Conservation (phyloP, 768 basidiomycete species). For the Amylocystis lapponica region DNA sequence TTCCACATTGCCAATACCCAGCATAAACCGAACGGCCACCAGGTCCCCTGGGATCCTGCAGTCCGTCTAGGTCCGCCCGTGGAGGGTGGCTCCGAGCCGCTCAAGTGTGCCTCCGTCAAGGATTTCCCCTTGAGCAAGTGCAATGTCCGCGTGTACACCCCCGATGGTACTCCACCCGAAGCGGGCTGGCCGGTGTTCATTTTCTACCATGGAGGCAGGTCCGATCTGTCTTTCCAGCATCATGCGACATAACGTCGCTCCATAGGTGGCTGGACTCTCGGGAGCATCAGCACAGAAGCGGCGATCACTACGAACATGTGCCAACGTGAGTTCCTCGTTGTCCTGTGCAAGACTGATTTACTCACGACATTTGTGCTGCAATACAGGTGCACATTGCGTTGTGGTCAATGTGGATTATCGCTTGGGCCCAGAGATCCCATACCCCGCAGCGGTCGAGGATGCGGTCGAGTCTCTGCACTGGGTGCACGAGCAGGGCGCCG, state of each 20-base stretch:
- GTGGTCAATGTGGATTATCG: constrained; percentile 67
- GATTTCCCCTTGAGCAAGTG: constrained; percentile 50
- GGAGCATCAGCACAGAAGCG: constrained; percentile 54
- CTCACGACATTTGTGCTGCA: neutral
- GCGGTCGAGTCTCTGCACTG: constrained; percentile 62
- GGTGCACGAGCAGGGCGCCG: constrained; percentile 45
- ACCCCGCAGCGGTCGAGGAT: constrained; percentile 68
- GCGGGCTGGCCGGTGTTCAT: constrained; percentile 69
- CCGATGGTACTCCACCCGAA: constrained; percentile 42
- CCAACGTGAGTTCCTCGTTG: constrained; percentile 37
- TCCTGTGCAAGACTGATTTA: neutral
- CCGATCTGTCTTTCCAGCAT: neutral
- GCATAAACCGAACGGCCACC: constrained; percentile 45
- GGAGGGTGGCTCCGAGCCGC: constrained; percentile 50
- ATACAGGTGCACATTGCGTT: constrained; percentile 52
- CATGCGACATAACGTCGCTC: no score
- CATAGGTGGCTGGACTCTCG: constrained; percentile 73
- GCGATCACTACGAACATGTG: constrained; percentile 58
- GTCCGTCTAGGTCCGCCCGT: constrained; percentile 48
- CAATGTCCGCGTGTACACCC: constrained; percentile 60
- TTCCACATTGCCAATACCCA: constrained; percentile 51
- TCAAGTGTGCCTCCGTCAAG: constrained; percentile 48
- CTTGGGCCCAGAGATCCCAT: constrained; percentile 64
- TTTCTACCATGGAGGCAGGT: constrained; percentile 68
- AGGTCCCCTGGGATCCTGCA: constrained; percentile 54